These are phyloP conservation scores for Lentinula guzmanii DNA, from an alignment of 768 basidiomycete genomes.

Conservation along the genomic window DNA sequence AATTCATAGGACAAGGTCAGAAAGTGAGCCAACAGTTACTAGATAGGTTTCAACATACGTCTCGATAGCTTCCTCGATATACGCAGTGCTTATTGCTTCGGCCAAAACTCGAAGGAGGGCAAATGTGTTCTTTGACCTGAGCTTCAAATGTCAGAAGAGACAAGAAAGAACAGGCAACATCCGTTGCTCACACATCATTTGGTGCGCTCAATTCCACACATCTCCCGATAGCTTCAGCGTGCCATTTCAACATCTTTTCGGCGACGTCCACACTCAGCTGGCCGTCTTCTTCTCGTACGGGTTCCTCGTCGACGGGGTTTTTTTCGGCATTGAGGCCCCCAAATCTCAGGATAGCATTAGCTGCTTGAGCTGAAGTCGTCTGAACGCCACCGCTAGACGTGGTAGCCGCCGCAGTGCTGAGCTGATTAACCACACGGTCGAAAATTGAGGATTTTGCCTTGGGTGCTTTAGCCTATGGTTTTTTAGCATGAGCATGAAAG, in stretches of 20 bases:
- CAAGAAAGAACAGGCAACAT: neutral
- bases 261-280: constrained; percentile 67
- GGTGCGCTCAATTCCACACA: constrained; percentile 83
- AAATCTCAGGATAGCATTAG: constrained; percentile 85
- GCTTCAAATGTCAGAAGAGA: constrained; percentile 6
- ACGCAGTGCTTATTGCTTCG: constrained; percentile 76
- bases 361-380: constrained; percentile 76
- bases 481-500: constrained; percentile 2
- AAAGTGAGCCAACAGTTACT: neutral
- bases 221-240: constrained; percentile 93
- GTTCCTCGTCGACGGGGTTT: constrained; percentile 60
- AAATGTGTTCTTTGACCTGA: constrained; percentile 85
- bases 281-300: constrained; percentile 77
- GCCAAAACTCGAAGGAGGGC: constrained; percentile 77
- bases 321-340: constrained; percentile 64
- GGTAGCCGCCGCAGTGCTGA: constrained; percentile 70
- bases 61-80: constrained; percentile 88
- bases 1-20: neutral
- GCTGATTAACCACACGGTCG: constrained; percentile 87
- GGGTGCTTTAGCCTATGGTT: constrained; percentile 47
- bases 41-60: constrained; percentile 51
- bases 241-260: constrained; percentile 94
- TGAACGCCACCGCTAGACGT: constrained; percentile 53
- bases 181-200: constrained; percentile 71
- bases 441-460: constrained; percentile 70